Conservation (phyloP, 192 early-diverging fungal genomes). For the Pecoramyces ruminantium region DNA sequence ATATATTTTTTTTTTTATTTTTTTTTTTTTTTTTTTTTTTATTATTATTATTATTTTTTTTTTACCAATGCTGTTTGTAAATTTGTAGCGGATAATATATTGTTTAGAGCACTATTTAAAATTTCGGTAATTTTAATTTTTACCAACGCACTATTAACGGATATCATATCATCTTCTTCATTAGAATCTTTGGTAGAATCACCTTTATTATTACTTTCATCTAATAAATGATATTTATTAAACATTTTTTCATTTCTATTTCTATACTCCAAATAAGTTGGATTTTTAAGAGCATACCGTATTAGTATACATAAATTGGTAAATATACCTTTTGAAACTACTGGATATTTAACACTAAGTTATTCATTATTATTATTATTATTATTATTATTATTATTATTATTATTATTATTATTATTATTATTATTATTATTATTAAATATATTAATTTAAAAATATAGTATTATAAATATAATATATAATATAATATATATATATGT, state of each 20-base stretch:
- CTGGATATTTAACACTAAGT: constrained; percentile 48
- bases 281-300: constrained; percentile 26
- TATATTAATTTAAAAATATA: no score
- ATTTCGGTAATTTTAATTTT: not conserved
- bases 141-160: not conserved
- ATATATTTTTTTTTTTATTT: no score
- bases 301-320: constrained; percentile 40
- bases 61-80: not conserved
- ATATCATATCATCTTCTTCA: not conserved
- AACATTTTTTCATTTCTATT: not conserved
- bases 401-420: no score
- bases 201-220: not conserved
- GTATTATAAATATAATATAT: no score
- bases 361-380: no score
- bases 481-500: no score
- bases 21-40: no score
- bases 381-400: no score
- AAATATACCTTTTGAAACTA: constrained; percentile 28
- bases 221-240: not conserved
- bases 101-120: not conserved
- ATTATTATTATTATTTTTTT: not conserved
- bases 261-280: constrained; percentile 13
- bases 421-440: no score
- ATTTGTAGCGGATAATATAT: not conserved
- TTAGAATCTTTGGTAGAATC: not conserved